Base-by-base conservation (phyloP, 495 filamentous ascomycete genomes). In the Bombardia bombarda region DNA sequence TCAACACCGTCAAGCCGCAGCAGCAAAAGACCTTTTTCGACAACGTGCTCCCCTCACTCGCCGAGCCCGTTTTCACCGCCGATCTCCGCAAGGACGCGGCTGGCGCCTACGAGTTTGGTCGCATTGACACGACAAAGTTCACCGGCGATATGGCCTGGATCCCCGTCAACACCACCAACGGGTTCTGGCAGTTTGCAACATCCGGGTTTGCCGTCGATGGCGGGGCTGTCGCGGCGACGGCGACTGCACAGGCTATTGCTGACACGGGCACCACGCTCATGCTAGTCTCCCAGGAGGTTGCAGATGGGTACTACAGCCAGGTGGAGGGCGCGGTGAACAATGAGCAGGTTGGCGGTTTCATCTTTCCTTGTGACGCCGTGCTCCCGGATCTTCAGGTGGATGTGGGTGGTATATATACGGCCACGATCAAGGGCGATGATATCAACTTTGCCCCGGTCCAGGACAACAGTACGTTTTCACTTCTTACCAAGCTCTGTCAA, bases 1-100 rank as follows among this genome's bases (percentile, higher is more conserved):
- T 90, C 63, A 94, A 89, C 67, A 82, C 76, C 23, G 77, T 92
- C 31, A 58, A 74, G 38, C 83, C 84, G 0, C 58, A 69, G 12
- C 68, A 67, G 48, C 82, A 87, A 56, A 78, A 79, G 53, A 92
- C 86, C 21, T 92, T 89, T 62, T 90, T 92, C 60, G 85, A 87
- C 45, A 90, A 87, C 55, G 66, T 85, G 35, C 73, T 78, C 49
- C 43, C 67, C 18, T 60, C 59, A 8, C 77, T 94, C 18, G 72
- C 78, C 28, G 62, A 76, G 51, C 84, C 86, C 4, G 61, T 92
- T 18, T 83, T 92, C 61, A 83, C 84, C 2, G 81, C 81, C 19
- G 74, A 82, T 35, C 75, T 92, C 31, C 77, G 79, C 44, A 61
- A 72, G 16, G 69, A 77, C 41, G 65, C 60, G 17, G 66, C 70